Base-by-base conservation (phyloP, 441 rosid genomes). In the Melastoma candidum region DNA sequence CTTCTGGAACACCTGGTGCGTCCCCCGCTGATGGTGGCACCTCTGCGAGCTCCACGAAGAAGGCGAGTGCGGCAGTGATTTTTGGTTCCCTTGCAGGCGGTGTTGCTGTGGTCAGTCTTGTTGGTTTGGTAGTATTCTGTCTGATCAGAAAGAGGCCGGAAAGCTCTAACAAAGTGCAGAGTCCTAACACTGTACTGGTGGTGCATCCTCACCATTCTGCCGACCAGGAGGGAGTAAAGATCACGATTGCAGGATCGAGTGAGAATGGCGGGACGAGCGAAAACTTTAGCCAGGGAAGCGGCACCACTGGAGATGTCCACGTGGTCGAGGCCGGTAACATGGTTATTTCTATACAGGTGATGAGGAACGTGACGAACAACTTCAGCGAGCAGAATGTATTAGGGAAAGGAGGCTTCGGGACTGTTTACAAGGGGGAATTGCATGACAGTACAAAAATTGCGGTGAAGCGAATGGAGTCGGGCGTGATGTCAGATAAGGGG, bases 191-290 rank as follows among this genome's bases (percentile, higher is more conserved):
- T 24, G 51, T 71, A 63, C 0, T 59, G 63, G 75, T 81, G 45
- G 64, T 85, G 55, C 90, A 79, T 66, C 86, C 87, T 25, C 78
- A 70, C 12, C 67, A 74, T 54, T 80, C 85, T 0, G 80, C 78
- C 17, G 78, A 85, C 50, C 65, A 63, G n/a, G 74, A 71, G 48
- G 77, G 57, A 5, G 71, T 83, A 7, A 77, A 85, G 57, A 68
- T 78, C 26, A 74, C 83, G 17, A 69, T 80, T 58, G 80, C 83
- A 36, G 81, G 79, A 26, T 76, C 83, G 12, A 65, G 59, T 48
- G 68, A 49, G 12, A 17, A 36, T 8, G 63, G 62, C 47, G 63
- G 58, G 26, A 13, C 54, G n/a, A 58, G 63, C 10, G 53, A 57
- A 13, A 36, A 53, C 26, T 59, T 47, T 3, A 61, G 59, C 65